Conservation (phyloP, 2,329 filamentous ascomycete genomes). For the Trichoderma guizhouense region DNA sequence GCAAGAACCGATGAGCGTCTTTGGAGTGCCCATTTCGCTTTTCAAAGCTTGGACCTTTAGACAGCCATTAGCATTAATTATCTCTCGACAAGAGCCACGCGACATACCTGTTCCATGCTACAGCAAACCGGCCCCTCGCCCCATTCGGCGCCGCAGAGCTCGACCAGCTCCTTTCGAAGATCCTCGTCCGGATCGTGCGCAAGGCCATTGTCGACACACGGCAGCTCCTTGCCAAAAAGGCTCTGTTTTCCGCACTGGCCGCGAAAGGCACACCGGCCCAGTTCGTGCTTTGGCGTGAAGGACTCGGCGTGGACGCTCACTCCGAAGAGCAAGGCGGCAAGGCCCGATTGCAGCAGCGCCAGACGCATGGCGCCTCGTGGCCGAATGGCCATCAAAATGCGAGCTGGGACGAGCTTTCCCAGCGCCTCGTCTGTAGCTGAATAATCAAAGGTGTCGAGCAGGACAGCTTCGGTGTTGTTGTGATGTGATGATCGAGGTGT, state of each 20-base stretch:
- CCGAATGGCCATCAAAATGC: slow-evolving; percentile 1
- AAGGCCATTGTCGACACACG: slow-evolving; percentile 85
- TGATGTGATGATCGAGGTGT: not conserved
- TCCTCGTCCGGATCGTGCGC: slow-evolving; percentile 71
- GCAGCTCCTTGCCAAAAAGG: slow-evolving; percentile 84
- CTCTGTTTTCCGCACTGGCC: slow-evolving; percentile 89
- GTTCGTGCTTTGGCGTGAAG: slow-evolving; percentile 67
- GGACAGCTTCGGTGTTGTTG: not conserved
- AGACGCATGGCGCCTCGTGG: slow-evolving; percentile 12
- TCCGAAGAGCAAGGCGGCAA: slow-evolving; percentile 30
- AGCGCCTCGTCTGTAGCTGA: not conserved
- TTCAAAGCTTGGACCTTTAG: slow-evolving; percentile 71
- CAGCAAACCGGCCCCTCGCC: slow-evolving; percentile 81
- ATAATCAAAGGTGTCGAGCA: not conserved
- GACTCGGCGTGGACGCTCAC: slow-evolving; percentile 28
- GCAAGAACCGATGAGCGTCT: slow-evolving; percentile 86
- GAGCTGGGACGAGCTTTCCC: not conserved
- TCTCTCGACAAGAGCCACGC: not conserved
- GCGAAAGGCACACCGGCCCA: slow-evolving; percentile 83
- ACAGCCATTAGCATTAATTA: not conserved
- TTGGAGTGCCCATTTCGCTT: slow-evolving; percentile 80
- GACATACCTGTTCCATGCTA: slow-evolving; percentile 66
- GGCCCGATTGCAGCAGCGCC: slow-evolving; percentile 30
- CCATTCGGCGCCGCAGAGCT: slow-evolving; percentile 87
- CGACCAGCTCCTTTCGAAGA: slow-evolving; percentile 73